These are phyloP conservation scores for Phytopythium kandeliae DNA, from an alignment of 352 stramenopile species.

Conservation along the genomic window DNA sequence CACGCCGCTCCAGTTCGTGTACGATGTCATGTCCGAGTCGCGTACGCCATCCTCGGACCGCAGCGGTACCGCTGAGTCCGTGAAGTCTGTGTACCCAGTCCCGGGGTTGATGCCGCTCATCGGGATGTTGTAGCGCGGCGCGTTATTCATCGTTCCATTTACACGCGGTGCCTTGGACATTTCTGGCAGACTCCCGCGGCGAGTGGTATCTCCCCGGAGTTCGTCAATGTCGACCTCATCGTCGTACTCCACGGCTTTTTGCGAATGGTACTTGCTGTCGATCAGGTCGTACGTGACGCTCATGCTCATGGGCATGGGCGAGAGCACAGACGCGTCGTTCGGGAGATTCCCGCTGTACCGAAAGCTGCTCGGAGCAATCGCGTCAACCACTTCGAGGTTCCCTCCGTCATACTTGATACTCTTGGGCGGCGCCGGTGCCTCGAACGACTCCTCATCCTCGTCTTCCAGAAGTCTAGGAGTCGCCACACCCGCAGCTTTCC, in stretches of 20 bases:
- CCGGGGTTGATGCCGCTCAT: conserved; percentile 27
- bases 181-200: conserved; percentile 36
- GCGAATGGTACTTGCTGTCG: conserved; percentile 68
- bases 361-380: conserved; percentile 52
- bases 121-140: conserved; percentile 12
- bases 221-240: conserved; percentile 29
- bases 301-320: conserved; percentile 37
- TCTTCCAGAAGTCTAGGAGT: background rate
- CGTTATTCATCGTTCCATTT: conserved; percentile 9
- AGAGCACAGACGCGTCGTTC: conserved; percentile 29
- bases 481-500: conserved; percentile 2
- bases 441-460: conserved; percentile 18
- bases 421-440: conserved; percentile 34
- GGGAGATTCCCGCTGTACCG: conserved; percentile 47
- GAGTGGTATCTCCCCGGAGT: conserved; percentile 14
- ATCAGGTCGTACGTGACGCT: conserved; percentile 60
- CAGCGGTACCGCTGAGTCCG: background rate
- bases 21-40: conserved; percentile 23
- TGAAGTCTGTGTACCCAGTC: conserved; percentile 7
- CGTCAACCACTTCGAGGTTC: conserved; percentile 42
- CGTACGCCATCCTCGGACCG: conserved; percentile 5
- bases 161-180: conserved; percentile 11
- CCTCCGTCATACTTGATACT: conserved; percentile 71
- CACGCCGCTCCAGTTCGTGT: conserved; percentile 21
- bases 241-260: conserved; percentile 67